These are phyloP conservation scores for Ceratobasidium sp. DNA, from an alignment of 1,284 basidiomycete species.

Conservation along the genomic window DNA sequence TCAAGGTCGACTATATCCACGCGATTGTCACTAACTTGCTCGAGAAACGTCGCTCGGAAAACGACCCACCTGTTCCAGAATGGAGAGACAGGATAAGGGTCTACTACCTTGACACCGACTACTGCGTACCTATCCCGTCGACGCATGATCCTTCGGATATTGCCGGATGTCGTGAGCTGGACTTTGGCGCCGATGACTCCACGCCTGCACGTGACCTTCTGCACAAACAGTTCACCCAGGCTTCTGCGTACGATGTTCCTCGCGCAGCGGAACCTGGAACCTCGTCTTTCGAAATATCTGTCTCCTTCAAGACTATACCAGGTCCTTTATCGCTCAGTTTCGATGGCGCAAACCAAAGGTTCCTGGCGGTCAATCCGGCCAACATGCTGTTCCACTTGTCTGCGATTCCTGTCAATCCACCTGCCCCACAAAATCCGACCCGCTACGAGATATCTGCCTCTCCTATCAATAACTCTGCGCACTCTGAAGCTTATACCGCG, in stretches of 20 bases:
- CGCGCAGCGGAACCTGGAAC: neutral
- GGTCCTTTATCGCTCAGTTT: too few species aligned
- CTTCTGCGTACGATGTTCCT: too few species aligned
- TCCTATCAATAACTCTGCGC: too few species aligned
- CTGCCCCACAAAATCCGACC: too few species aligned
- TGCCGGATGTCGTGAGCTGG: neutral
- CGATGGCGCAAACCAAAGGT: too few species aligned
- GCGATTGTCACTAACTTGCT: neutral
- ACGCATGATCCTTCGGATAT: neutral
- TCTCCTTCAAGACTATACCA: too few species aligned
- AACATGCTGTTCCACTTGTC: too few species aligned
- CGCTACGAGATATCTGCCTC: too few species aligned
- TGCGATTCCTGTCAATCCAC: too few species aligned
- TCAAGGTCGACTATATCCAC: too few species aligned
- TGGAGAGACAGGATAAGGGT: neutral
- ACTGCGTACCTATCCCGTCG: neutral
- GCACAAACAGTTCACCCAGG: neutral
- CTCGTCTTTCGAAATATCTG: neutral
- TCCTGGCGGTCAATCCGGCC: too few species aligned
- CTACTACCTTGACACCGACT: constrained; percentile 9
- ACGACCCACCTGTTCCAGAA: neutral
- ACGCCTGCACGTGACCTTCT: neutral
- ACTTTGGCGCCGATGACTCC: neutral
- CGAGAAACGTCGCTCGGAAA: neutral
- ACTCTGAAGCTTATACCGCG: too few species aligned